Evolutionary conservation across 2,329 filamentous ascomycete species (phyloP).

Genomic region (Aspergillus jensenii): DNA sequence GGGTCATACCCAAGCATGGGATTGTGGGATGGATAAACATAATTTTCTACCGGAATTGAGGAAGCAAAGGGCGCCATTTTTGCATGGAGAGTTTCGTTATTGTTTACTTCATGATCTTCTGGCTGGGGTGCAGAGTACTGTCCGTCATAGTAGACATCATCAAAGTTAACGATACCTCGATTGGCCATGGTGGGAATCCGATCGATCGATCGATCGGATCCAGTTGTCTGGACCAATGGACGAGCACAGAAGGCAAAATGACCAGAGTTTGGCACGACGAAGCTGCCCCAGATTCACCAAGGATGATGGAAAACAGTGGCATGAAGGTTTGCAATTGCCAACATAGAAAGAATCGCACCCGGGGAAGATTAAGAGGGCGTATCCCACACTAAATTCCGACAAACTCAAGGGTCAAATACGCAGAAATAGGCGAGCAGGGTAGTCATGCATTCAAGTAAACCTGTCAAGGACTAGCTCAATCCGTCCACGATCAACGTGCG

Average conservation of each 20-base stretch:
- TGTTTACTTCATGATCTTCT: not conserved
- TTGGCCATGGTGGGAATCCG: conserved; percentile 11
- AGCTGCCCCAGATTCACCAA: not conserved
- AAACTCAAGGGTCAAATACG: conserved; percentile 12
- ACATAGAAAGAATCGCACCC: not conserved
- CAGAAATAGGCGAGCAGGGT: conserved; percentile 1
- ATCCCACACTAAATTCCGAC: not conserved
- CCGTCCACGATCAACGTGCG: not conserved
- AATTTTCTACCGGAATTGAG: conserved; percentile 12
- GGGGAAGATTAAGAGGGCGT: not conserved
- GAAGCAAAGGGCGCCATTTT: conserved; percentile 14
- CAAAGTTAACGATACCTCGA: conserved; percentile 17
- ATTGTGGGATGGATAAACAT: conserved; percentile 19
- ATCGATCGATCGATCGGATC: conserved; percentile 24
- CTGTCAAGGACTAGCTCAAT: not conserved
- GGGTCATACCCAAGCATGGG: conserved; percentile 29
- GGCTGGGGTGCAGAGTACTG: conserved; percentile 13
- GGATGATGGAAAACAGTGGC: not conserved
- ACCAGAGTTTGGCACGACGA: not conserved
- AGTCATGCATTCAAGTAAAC: not conserved
- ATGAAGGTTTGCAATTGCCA: not conserved
- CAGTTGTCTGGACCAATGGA: conserved; percentile 15
- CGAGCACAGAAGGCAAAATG: not conserved
- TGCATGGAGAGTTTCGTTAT: conserved; percentile 13
- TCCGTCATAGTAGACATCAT: conserved; percentile 17